Evolutionary conservation across 345 rosid species (phyloP).

Genomic region (Gossypium rotundifolium): DNA sequence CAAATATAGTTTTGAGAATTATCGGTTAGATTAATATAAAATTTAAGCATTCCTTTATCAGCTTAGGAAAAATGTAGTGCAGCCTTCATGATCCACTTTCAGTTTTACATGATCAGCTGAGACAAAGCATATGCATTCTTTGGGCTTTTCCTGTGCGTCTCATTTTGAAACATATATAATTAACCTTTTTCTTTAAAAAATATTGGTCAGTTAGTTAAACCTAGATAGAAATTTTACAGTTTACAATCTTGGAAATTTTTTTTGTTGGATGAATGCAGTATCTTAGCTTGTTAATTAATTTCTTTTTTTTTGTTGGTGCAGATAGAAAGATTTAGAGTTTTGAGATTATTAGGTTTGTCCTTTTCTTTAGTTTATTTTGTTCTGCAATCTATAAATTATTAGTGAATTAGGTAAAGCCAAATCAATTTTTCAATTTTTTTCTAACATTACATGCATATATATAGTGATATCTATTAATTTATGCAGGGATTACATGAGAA

Average conservation of each 20-base stretch:
- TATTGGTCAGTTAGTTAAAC: neutral
- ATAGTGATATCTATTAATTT: neutral
- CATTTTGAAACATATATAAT: neutral
- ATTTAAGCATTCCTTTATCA: too few species aligned
- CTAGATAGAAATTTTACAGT: neutral
- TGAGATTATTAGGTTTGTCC: neutral
- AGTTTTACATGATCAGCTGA: neutral
- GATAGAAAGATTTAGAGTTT: neutral
- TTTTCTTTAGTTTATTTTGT: neutral
- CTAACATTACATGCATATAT: too few species aligned
- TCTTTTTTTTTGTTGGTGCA: neutral
- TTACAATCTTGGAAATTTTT: neutral
- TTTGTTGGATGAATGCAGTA: neutral
- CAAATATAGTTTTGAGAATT: too few species aligned
- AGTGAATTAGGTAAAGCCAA: neutral
- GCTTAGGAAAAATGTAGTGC: neutral
- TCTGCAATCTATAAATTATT: neutral
- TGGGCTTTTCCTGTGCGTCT: neutral
- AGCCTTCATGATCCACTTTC: neutral
- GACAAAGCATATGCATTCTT: neutral
- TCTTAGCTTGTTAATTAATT: neutral
- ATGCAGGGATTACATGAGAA: slow-evolving; percentile 1
- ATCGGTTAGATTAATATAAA: too few species aligned
- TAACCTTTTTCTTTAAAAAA: neutral
- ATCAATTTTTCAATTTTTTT: neutral